phyloP scores from a whole-genome alignment of 768 basidiomycete genomes.

The Kwoniella dendrophila region DNA sequence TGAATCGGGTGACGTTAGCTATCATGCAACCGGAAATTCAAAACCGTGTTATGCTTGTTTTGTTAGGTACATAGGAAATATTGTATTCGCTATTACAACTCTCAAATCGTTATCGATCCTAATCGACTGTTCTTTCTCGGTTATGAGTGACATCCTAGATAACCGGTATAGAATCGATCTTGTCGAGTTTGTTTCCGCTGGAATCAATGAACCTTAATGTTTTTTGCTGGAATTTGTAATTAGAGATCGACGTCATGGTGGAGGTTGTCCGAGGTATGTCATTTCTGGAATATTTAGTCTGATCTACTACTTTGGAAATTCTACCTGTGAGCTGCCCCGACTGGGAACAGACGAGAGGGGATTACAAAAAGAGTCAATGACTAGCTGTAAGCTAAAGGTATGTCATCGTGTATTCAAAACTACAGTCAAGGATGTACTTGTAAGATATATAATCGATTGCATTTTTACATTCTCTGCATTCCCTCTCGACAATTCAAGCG shows the following conservation, averaged over 20 bases:
- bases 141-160: neutral
- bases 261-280: neutral
- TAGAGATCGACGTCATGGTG: conserved; percentile 5
- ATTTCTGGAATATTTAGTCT: neutral
- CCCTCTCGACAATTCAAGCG: too few species aligned
- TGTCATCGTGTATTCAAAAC: too few species aligned
- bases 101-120: neutral
- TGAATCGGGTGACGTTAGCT: too few species aligned
- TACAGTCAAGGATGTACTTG: neutral
- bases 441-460: neutral
- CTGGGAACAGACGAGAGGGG: too few species aligned
- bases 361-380: too few species aligned
- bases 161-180: neutral
- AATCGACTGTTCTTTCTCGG: neutral
- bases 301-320: neutral
- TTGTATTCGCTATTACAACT: too few species aligned
- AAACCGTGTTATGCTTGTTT: too few species aligned
- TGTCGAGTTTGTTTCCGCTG: neutral
- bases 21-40: too few species aligned
- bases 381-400: too few species aligned
- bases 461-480: too few species aligned
- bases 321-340: neutral
- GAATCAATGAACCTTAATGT: neutral
- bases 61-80: too few species aligned
- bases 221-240: neutral